phyloP scores from a whole-genome alignment of 2,329 filamentous ascomycete species.

The Coniochaeta sp. region DNA sequence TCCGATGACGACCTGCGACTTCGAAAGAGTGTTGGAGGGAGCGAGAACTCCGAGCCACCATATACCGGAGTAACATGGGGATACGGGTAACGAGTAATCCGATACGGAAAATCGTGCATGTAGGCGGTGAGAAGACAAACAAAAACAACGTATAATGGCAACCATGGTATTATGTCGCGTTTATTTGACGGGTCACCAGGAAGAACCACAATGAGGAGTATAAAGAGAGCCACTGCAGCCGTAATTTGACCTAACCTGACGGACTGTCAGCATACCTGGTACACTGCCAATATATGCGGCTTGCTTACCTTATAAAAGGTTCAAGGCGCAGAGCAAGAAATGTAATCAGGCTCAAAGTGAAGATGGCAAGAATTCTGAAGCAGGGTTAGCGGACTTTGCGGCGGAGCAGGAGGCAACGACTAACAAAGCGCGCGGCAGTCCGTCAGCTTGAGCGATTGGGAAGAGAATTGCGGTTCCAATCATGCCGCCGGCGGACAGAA shows the following conservation, averaged over 20 bases:
- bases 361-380: constrained; percentile 10
- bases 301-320: constrained; percentile 10
- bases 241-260: constrained; percentile 11
- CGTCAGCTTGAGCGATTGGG: constrained; percentile 10
- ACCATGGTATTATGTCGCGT: constrained; percentile 13
- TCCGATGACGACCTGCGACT: neutral
- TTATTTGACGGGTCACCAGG: constrained; percentile 6
- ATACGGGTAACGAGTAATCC: neutral
- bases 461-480: constrained; percentile 13
- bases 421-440: constrained; percentile 11
- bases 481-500: constrained; percentile 13
- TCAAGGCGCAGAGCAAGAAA: constrained; percentile 10
- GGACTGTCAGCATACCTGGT: neutral
- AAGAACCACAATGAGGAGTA: constrained; percentile 11
- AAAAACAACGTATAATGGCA: constrained; percentile 12
- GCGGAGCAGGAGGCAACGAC: neutral
- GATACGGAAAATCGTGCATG: constrained; percentile 3
- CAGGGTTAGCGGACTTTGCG: constrained; percentile 5
- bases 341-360: constrained; percentile 8
- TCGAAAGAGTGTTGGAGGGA: neutral
- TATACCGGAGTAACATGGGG: neutral
- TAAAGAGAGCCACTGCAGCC: constrained; percentile 7
- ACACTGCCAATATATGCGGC: neutral
- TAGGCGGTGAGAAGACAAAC: constrained; percentile 11
- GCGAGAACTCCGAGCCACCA: neutral